phyloP scores from a whole-genome alignment of 2,329 filamentous ascomycete genomes.

The Aspergillus intermedius region DNA sequence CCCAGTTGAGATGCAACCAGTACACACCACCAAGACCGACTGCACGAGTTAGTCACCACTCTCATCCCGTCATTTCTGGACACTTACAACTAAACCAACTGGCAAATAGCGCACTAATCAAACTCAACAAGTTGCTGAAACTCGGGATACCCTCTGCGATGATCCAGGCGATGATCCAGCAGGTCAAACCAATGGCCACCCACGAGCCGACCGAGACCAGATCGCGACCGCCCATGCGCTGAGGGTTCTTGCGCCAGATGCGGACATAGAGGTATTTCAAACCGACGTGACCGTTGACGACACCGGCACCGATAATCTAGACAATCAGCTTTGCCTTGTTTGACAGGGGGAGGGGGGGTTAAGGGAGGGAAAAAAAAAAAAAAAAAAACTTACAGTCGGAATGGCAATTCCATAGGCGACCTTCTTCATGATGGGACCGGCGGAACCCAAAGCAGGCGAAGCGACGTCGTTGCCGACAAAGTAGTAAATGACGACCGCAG shows the following conservation, averaged over 20 bases:
- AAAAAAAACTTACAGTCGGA: slow-evolving; percentile 45
- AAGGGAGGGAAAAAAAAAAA: no score
- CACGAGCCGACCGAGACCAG: slow-evolving; percentile 50
- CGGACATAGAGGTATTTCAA: slow-evolving; percentile 61
- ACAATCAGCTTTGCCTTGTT: neutral
- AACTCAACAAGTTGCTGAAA: slow-evolving; percentile 59
- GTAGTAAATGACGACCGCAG: slow-evolving; percentile 63
- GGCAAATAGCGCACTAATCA: slow-evolving; percentile 57
- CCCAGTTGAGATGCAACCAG: slow-evolving; percentile 45
- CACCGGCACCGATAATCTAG: slow-evolving; percentile 60
- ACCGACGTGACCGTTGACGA: slow-evolving; percentile 62
- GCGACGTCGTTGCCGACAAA: slow-evolving; percentile 57
- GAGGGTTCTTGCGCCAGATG: slow-evolving; percentile 51
- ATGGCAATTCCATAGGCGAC: slow-evolving; percentile 62
- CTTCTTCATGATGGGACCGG: slow-evolving; percentile 51
- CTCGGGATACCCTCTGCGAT: slow-evolving; percentile 64
- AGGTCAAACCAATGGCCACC: slow-evolving; percentile 48
- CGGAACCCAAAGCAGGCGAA: slow-evolving; percentile 61
- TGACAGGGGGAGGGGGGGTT: neutral
- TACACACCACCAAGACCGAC: slow-evolving; percentile 39
- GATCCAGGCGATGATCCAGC: slow-evolving; percentile 59
- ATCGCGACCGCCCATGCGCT: slow-evolving; percentile 47
- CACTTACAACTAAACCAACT: slow-evolving; percentile 54
- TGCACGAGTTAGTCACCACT: slow-evolving; percentile 1
- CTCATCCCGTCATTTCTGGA: neutral